Base-by-base conservation (phyloP, 148 eudicot species). In the Chenopodium formosanum region DNA sequence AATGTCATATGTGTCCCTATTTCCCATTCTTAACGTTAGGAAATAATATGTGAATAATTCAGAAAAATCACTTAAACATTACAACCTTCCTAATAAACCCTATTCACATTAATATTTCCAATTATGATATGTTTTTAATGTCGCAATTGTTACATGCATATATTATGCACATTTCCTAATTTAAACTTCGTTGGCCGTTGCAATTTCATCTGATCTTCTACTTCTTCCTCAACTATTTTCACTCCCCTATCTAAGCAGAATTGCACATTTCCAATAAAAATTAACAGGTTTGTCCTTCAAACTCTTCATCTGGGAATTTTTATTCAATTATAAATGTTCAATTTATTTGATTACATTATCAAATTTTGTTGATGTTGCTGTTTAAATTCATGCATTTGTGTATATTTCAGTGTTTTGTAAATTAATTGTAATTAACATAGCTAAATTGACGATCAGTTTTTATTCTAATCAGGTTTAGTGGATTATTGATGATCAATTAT, bases 181-280 rank as follows among this genome's bases (percentile, higher is more conserved):
- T 16, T 32, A 68, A 69, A 31, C 10, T 1, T 69, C 19, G 20
- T 32, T 32, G 12, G 17, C 20, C 16, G 4, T 52, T 10, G 12
- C 56, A 52, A 10, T 25, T 25, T 25, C 25, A 67, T 12, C 29
- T 32, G 32, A 56, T 56, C 62, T 56, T 56, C 56, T 10, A 65
- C 4, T 67, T 67, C 72, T 32, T 69, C 19, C 72, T 69, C 72
- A 69, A 69, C 47, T 69, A 69, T 69, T 69, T 8, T 69, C 72
- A 31, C 44, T 29, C 20, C 72, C 40, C 44, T 71, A 14, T 46
- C n/a, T 44, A 6, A 13, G 2, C 27, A 71, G 53, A 40, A 17
- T 63, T 44, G 12, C 53, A 50, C 16, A 13, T 5, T 5, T 40
- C 44, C 44, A 40, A 4, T 40, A 40, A 40, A 40, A 5, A 4